A percentile compares a stretch with the other conserved stretches of the same genome.
Conservation (phyloP, 1,284 basidiomycete genomes). For the Sanguinoderma infundibulare region DNA sequence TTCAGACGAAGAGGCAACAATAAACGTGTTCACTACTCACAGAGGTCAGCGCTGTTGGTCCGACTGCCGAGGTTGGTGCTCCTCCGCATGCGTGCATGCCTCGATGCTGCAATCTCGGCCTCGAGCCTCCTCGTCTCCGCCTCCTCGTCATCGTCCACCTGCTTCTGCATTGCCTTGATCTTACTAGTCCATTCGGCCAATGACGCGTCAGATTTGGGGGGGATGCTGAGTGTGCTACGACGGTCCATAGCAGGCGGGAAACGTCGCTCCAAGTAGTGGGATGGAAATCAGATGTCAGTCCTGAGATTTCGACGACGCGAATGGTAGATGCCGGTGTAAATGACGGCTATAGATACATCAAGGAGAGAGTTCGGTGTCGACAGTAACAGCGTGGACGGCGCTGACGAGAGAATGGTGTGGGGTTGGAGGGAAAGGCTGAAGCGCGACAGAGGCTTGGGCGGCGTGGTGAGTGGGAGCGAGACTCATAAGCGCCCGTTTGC, state of each 20-base stretch:
- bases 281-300: background rate
- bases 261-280: background rate
- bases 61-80: slow-evolving; percentile 52
- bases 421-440: background rate
- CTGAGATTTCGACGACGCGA: background rate
- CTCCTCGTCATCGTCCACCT: slow-evolving; percentile 80
- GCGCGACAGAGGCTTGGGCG: too few relatives aligned
- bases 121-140: slow-evolving; percentile 73
- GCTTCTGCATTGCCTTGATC: slow-evolving; percentile 77
- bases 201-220: slow-evolving; percentile 54
- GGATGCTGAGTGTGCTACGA: slow-evolving; percentile 45
- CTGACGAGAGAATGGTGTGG: background rate
- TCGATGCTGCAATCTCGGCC: slow-evolving; percentile 74
- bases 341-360: slow-evolving; percentile 1
- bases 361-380: background rate
- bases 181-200: slow-evolving; percentile 81
- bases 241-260: slow-evolving; percentile 16
- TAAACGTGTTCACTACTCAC: slow-evolving; percentile 39
- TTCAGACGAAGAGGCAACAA: background rate
- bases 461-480: too few relatives aligned
- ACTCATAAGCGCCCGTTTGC: too few relatives aligned
- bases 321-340: background rate
- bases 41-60: slow-evolving; percentile 46
- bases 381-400: background rate
- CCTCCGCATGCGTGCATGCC: slow-evolving; percentile 67